phyloP scores from a whole-genome alignment of 2,329 filamentous ascomycete species.

The Juglanconis oblonga region DNA sequence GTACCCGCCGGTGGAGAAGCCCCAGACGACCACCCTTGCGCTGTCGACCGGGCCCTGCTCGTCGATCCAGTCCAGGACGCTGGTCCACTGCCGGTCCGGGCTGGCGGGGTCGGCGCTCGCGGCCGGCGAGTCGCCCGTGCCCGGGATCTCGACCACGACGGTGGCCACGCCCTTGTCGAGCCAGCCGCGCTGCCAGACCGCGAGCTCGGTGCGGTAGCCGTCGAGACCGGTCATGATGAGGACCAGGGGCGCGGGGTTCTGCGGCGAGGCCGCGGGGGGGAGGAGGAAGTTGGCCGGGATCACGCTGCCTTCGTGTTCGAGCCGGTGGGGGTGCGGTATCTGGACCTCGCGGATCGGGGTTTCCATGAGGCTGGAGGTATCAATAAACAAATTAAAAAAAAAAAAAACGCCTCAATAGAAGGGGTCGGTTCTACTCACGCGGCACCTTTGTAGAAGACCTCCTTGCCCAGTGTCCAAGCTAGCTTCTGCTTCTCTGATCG shows the following conservation, averaged over 20 bases:
- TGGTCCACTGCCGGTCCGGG: slow-evolving; percentile 60
- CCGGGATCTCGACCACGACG: slow-evolving; percentile 62
- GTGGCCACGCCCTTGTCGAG: slow-evolving; percentile 59
- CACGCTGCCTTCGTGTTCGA: neutral
- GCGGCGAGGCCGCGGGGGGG: slow-evolving; percentile 37
- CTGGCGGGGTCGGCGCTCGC: slow-evolving; percentile 56
- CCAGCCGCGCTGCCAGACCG: slow-evolving; percentile 58
- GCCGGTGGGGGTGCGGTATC: slow-evolving; percentile 51
- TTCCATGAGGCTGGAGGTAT: slow-evolving; percentile 42
- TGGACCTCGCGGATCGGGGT: slow-evolving; percentile 58
- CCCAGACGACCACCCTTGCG: slow-evolving; percentile 58
- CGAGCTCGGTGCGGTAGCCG: slow-evolving; percentile 63
- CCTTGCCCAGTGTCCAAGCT: slow-evolving; percentile 65
- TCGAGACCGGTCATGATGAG: slow-evolving; percentile 47
- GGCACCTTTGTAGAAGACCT: slow-evolving; percentile 53
- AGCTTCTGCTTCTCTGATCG: slow-evolving; percentile 41
- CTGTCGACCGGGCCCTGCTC: slow-evolving; percentile 48
- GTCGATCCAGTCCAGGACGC: slow-evolving; percentile 57
- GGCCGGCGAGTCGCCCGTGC: slow-evolving; percentile 65
- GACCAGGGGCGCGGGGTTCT: slow-evolving; percentile 39
- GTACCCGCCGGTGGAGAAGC: slow-evolving; percentile 63
- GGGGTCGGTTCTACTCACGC: neutral
- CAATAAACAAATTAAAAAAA: neutral
- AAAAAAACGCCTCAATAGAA: neutral
- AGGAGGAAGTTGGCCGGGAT: slow-evolving; percentile 66